phyloP scores from a whole-genome alignment of 306 rosid species.

The Quercus engelmannii region DNA sequence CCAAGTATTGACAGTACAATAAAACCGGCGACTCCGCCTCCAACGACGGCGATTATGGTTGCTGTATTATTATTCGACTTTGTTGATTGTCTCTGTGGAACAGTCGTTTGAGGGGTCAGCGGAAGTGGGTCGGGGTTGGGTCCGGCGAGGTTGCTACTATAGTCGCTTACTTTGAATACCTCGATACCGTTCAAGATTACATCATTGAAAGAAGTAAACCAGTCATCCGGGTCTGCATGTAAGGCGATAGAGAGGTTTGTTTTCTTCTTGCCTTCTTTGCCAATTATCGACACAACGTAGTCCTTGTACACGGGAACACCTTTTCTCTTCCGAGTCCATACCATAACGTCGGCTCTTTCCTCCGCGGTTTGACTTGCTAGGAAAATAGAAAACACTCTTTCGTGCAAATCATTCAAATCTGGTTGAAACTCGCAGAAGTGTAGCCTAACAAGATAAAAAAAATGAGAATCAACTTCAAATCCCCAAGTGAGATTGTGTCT shows the following conservation, averaged over 20 bases:
- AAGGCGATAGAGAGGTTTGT: too few species aligned
- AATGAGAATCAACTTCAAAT: background rate
- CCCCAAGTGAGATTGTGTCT: constrained; percentile 15
- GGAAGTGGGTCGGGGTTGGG: constrained; percentile 8
- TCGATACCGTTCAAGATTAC: constrained; percentile 28
- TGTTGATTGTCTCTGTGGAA: rapidly evolving
- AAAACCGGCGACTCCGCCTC: too few species aligned
- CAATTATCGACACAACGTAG: background rate
- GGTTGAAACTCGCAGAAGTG: constrained; percentile 4
- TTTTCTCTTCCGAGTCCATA: background rate
- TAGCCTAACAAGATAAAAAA: constrained; percentile 16
- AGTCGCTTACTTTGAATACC: constrained; percentile 12
- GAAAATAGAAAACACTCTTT: background rate
- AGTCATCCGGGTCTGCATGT: rapidly evolving
- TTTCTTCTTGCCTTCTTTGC: rapidly evolving
- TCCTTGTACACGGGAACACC: constrained; percentile 4
- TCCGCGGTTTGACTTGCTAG: background rate
- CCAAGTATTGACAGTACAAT: rapidly evolving
- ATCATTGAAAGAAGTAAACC: rapidly evolving
- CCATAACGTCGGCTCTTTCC: background rate
- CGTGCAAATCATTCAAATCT: too few species aligned
- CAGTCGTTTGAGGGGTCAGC: background rate
- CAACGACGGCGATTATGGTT: rapidly evolving
- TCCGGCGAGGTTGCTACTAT: background rate
- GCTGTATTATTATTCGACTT: rapidly evolving